Evolutionary conservation across 2,329 filamentous ascomycete genomes (phyloP).

Genomic region (Plectosphaerella sp.): DNA sequence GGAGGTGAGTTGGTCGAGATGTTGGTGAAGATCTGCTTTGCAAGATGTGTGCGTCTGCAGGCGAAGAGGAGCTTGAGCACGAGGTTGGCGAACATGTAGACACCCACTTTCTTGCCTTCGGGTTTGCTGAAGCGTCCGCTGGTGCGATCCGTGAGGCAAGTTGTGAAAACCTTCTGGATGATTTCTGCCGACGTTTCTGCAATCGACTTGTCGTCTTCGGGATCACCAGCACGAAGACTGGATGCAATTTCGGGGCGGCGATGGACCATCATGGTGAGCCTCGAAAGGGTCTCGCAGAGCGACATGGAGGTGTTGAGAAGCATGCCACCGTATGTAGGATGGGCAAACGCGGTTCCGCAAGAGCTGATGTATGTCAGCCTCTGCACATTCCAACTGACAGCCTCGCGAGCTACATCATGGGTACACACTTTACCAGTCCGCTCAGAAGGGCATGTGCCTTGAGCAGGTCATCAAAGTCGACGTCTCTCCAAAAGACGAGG

Average conservation of each 20-base stretch:
- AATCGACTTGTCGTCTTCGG: constrained; percentile 69
- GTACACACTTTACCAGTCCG: constrained; percentile 65
- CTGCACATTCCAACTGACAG: not conserved
- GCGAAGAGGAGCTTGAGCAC: constrained; percentile 85
- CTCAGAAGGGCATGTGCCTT: constrained; percentile 72
- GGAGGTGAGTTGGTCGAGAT: constrained; percentile 81
- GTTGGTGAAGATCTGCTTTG: constrained; percentile 84
- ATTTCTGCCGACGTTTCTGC: constrained; percentile 86
- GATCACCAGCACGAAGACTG: constrained; percentile 57
- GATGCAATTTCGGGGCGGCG: constrained; percentile 73
- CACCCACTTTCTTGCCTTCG: constrained; percentile 79
- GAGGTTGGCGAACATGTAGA: constrained; percentile 89
- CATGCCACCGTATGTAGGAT: constrained; percentile 74
- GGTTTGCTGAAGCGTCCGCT: constrained; percentile 63
- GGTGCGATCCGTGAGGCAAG: constrained; percentile 77
- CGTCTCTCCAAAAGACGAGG: constrained; percentile 74
- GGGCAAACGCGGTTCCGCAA: constrained; percentile 75
- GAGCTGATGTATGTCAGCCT: constrained; percentile 47
- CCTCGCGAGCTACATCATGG: not conserved
- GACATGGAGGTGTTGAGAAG: constrained; percentile 81
- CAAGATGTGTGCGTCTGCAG: constrained; percentile 76
- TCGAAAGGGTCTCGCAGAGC: constrained; percentile 73
- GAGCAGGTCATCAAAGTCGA: constrained; percentile 70
- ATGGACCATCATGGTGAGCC: constrained; percentile 79
- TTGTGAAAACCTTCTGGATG: constrained; percentile 86